Base-by-base conservation (phyloP, 257 asterid genomes). In the Mitragyna speciosa region DNA sequence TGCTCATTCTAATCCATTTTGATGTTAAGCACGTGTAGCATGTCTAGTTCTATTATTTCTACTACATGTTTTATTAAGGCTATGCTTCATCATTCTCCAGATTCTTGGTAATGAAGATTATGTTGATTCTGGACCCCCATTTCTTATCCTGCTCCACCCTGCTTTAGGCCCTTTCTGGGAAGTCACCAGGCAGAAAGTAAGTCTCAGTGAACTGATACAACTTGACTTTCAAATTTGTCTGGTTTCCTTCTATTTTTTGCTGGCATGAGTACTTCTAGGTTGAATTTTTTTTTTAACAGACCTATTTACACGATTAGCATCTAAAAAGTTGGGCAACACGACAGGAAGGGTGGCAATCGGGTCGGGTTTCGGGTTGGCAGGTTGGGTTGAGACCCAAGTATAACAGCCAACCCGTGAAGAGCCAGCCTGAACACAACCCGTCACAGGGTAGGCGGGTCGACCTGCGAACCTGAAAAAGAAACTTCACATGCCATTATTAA, bases 91-190 rank as follows among this genome's bases (percentile, higher is more conserved):
- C n/a, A 15, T 61, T 63, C 75, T 84, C 58, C 89, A 96, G 98
- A 88, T 95, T 79, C 93, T 87, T 85, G 87, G 88, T 81, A 94
- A 96, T 76, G 95, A 94, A 72, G 83, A 83, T 64, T 94, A 96
- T 86, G 85, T 84, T 79, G 89, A 89, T 87, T 91, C 94, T 76
- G 99, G 92, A 83, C 98, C 98, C 8, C 99, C 99, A 45, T 94
- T 88, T 92, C 89, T 96, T 84, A 86, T 96, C 82, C 90, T 94
- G 83, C 97, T 96, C 80, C 98, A 96, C 86, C 99, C 99, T 81
- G 97, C 99, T 86, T 89, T 96, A 72, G 98, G 99, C 67, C 99
- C 99, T 64, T 91, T 96, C 80, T 96, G 99, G 99, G 96, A 92
- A 88, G 89, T 96, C 88, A 94, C 85, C 76, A 87, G 95, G 79